Base-by-base conservation (phyloP, 768 basidiomycete genomes). In the Collybia sordida region DNA sequence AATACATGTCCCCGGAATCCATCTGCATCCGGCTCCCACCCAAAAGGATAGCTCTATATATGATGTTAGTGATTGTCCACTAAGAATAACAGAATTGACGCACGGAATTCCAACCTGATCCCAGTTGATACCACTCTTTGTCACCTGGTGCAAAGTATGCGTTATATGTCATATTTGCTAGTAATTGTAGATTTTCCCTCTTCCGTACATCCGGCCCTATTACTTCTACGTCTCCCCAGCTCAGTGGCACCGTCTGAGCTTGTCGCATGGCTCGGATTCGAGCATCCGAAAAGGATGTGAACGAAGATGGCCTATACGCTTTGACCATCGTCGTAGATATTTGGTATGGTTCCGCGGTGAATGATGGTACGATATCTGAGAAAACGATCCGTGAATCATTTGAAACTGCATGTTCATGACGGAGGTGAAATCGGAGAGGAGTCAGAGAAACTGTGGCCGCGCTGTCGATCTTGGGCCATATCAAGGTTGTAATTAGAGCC, bases 1-100 rank as follows among this genome's bases (percentile, higher is more conserved):
- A 96, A 97, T 18, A 98, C 71, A 59, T 98, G 94, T 0, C 96
- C 96, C 39, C 96, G 80, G 52, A 98, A 81, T 0, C 94, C 93
- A 63, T 97, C 91, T n/a, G 84, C 84, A 21, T 86, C 81, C 0
- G 89, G 86, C 56, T 88, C 83, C 94, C 95, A 98, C 11, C 96
- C 96, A 58, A 93, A 86, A 0, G 94, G 89, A 23, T 74, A 72
- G 23, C 75, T 80, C 83, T 90, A 53, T 14, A 15, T 31, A 51
- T 8, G 11, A 4, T 3, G 47, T 11, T 18, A 14, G 22, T 31
- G 27, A 25, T 35, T 22, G 7, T 47, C 12, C 19, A 50, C 28
- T 41, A 19, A 46, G 51, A 38, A 12, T 3, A 31, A 39, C 4
- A 45, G 31, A 28, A 47, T 40, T 18, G 25, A 59, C 78, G 57